Evolutionary conservation across 495 filamentous ascomycete genomes (phyloP).

Genomic region (Chaetomidium leptoderma): DNA sequence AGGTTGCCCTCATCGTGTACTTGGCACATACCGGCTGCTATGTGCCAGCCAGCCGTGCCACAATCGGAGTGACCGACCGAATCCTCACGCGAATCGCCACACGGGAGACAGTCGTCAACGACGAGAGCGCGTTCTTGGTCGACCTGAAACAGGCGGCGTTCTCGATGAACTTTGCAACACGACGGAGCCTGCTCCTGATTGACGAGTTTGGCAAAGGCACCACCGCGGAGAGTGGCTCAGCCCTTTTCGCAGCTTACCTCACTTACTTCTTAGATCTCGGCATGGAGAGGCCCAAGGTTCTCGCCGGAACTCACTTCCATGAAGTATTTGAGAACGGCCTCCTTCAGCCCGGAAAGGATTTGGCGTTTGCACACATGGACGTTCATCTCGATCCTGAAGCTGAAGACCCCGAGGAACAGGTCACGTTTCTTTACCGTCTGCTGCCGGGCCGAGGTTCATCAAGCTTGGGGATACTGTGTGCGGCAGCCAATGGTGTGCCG

Average conservation of each 20-base stretch:
- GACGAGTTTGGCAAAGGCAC: conserved; percentile 99
- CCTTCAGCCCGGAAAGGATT: conserved; percentile 51
- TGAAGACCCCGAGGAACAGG: conserved; percentile 60
- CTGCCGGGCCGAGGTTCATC: conserved; percentile 64
- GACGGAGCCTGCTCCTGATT: conserved; percentile 73
- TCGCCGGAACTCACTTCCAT: conserved; percentile 90
- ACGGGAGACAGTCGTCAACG: conserved; percentile 75
- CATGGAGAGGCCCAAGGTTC: conserved; percentile 67
- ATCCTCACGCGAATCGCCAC: conserved; percentile 87
- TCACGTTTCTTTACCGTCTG: conserved; percentile 84
- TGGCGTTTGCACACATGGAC: conserved; percentile 83
- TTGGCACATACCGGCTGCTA: conserved; percentile 91
- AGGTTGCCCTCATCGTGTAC: conserved; percentile 89
- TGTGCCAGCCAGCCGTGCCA: conserved; percentile 74
- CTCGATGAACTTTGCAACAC: conserved; percentile 71
- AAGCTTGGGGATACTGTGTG: conserved; percentile 83
- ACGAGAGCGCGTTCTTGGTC: conserved; percentile 89
- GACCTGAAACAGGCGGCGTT: conserved; percentile 87
- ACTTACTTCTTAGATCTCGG: conserved; percentile 64
- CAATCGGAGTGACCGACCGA: conserved; percentile 85
- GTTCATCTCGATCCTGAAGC: conserved; percentile 64
- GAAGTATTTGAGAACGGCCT: conserved; percentile 81
- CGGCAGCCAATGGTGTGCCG: conserved; percentile 77
- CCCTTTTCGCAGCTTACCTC: conserved; percentile 77
- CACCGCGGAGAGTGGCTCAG: conserved; percentile 74